These are phyloP conservation scores for Rhexocercosporidium sp. DNA, from an alignment of 2,329 filamentous ascomycete genomes.

Conservation along the genomic window DNA sequence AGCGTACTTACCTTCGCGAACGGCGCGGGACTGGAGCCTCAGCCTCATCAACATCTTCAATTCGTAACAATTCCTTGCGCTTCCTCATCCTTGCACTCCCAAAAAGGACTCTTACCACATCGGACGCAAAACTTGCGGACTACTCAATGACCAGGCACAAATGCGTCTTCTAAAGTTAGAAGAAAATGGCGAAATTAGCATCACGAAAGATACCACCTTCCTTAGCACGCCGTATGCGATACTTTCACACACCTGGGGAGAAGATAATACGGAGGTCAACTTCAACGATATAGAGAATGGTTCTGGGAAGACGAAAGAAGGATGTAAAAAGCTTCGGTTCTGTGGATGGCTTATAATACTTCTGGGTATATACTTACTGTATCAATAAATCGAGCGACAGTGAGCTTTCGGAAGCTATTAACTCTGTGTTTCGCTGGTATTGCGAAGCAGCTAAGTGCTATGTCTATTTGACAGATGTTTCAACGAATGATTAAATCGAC, in stretches of 20 bases:
- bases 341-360: too few species aligned
- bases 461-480: constrained; percentile 21
- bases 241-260: constrained; percentile 13
- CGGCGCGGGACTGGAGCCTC: too few species aligned
- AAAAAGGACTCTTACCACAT: too few species aligned
- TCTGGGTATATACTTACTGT: too few species aligned
- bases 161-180: constrained; percentile 1
- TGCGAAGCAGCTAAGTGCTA: constrained; percentile 24
- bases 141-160: neutral
- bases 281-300: constrained; percentile 21
- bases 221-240: neutral
- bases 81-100: too few species aligned
- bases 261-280: constrained; percentile 19
- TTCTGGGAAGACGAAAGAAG: constrained; percentile 10
- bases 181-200: neutral
- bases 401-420: neutral
- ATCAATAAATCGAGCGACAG: too few species aligned
- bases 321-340: constrained; percentile 20
- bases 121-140: neutral
- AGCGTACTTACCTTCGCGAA: too few species aligned
- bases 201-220: neutral
- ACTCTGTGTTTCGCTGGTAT: too few species aligned
- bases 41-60: too few species aligned
- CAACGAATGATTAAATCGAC: constrained; percentile 2
- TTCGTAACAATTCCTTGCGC: too few species aligned